Conservation (phyloP, 108 stramenopile genomes). For the Nitzschia inconspicua region DNA sequence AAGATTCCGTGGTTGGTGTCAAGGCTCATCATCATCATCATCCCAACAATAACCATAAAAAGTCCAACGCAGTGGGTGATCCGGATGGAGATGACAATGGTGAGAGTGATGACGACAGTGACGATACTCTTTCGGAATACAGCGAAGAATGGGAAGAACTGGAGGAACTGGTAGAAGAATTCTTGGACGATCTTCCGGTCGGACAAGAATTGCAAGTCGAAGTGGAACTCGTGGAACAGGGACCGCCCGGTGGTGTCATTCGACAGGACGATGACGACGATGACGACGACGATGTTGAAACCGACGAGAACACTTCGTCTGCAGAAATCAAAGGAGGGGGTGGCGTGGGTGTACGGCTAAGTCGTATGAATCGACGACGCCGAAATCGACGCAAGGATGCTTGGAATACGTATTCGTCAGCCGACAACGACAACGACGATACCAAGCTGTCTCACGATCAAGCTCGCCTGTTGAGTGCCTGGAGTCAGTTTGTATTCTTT, state of each 20-base stretch:
- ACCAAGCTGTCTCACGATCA: conserved; percentile 8
- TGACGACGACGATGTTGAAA: conserved; percentile 11
- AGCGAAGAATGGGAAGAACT: conserved; percentile 54
- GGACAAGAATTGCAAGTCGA: conserved; percentile 38
- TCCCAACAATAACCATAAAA: conserved; percentile 38
- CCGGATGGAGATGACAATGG: conserved; percentile 72
- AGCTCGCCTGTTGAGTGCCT: conserved; percentile 44
- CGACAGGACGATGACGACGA: conserved; percentile 27
- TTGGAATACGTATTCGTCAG: not conserved
- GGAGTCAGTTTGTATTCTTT: conserved; percentile 57
- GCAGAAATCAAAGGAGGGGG: conserved; percentile 13
- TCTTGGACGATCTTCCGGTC: conserved; percentile 2
- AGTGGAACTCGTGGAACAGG: conserved; percentile 39
- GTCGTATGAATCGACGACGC: conserved; percentile 23
- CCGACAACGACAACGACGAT: conserved; percentile 10
- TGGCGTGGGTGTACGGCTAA: conserved; percentile 46
- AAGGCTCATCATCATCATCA: conserved; percentile 16
- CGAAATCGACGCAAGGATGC: conserved; percentile 11
- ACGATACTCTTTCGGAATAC: conserved; percentile 15
- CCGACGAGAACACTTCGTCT: not conserved
- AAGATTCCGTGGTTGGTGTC: conserved; percentile 23
- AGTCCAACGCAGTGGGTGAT: conserved; percentile 79
- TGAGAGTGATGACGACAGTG: conserved; percentile 23
- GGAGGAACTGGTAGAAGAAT: conserved; percentile 11
- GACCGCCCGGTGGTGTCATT: not conserved